Evolutionary conservation across 345 rosid species (phyloP).

Genomic region (Bretschneidera sinensis): DNA sequence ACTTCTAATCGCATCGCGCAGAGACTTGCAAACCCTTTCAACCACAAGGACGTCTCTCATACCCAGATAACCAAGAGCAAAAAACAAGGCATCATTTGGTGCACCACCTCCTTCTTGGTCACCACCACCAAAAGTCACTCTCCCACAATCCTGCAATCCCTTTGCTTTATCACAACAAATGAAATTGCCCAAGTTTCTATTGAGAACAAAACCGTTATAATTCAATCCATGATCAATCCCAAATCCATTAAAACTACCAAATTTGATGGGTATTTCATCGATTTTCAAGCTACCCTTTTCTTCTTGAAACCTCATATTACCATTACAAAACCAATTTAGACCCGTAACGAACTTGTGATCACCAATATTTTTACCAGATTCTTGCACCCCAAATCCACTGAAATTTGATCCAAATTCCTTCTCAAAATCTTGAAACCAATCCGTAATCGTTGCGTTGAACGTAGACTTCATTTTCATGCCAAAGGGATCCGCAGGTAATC

Average conservation of each 20-base stretch:
- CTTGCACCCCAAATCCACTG: background rate
- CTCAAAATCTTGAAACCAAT: constrained; percentile 22
- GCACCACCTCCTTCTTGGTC: too few relatives aligned
- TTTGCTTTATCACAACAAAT: background rate
- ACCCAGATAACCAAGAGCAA: constrained; percentile 19
- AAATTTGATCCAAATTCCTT: constrained; percentile 3
- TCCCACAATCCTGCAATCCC: constrained; percentile 1
- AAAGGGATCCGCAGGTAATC: constrained; percentile 28
- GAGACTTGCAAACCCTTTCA: constrained; percentile 26
- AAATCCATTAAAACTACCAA: constrained; percentile 6
- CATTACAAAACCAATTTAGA: background rate
- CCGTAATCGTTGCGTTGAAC: constrained; percentile 12
- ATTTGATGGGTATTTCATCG: constrained; percentile 16
- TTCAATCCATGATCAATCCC: background rate
- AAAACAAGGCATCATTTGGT: constrained; percentile 24
- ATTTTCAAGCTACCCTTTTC: constrained; percentile 11
- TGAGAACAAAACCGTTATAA: too few relatives aligned
- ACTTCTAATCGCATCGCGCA: constrained; percentile 25
- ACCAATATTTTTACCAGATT: constrained; percentile 2
- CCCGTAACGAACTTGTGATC: background rate
- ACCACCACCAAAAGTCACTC: background rate
- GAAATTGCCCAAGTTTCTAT: too few relatives aligned
- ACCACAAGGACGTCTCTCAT: constrained; percentile 17
- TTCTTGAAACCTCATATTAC: background rate
- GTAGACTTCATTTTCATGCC: constrained; percentile 21